phyloP scores from a whole-genome alignment of 768 basidiomycete species.

The Lenzites betulinus region DNA sequence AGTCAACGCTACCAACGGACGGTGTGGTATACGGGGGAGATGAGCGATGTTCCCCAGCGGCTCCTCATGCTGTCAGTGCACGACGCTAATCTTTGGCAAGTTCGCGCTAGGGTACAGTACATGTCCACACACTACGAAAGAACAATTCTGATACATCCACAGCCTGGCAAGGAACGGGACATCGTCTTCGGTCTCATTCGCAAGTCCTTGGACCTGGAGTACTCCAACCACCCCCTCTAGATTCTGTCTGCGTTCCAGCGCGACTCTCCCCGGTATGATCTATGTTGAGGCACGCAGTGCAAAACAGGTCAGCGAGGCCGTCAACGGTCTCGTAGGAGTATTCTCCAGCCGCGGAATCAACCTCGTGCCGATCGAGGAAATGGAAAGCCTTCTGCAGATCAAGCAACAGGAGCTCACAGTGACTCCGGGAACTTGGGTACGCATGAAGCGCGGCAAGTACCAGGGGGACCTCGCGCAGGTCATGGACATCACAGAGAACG shows the following conservation, averaged over 20 bases:
- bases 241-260: constrained; percentile 95
- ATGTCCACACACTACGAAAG: not conserved
- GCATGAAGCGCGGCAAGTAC: constrained; percentile 92
- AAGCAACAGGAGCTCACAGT: constrained; percentile 91
- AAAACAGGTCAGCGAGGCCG: constrained; percentile 81
- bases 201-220: constrained; percentile 86
- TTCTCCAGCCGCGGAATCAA: constrained; percentile 81
- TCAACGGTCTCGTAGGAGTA: constrained; percentile 90
- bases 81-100: constrained; percentile 95
- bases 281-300: constrained; percentile 94
- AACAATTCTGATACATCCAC: constrained; percentile 8
- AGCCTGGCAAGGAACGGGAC: constrained; percentile 92
- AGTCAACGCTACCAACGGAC: constrained; percentile 75
- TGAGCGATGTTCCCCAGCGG: constrained; percentile 91
- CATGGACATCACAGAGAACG: constrained; percentile 89
- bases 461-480: constrained; percentile 95
- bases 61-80: constrained; percentile 96
- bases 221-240: constrained; percentile 72
- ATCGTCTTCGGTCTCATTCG: constrained; percentile 94
- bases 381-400: constrained; percentile 94
- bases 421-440: constrained; percentile 89
- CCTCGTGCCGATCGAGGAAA: constrained; percentile 95
- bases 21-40: constrained; percentile 83
- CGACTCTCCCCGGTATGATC: constrained; percentile 92
- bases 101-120: constrained; percentile 76